These are phyloP conservation scores for Globisporangium emineosum DNA, from an alignment of 352 stramenopile genomes.

Conservation along the genomic window DNA sequence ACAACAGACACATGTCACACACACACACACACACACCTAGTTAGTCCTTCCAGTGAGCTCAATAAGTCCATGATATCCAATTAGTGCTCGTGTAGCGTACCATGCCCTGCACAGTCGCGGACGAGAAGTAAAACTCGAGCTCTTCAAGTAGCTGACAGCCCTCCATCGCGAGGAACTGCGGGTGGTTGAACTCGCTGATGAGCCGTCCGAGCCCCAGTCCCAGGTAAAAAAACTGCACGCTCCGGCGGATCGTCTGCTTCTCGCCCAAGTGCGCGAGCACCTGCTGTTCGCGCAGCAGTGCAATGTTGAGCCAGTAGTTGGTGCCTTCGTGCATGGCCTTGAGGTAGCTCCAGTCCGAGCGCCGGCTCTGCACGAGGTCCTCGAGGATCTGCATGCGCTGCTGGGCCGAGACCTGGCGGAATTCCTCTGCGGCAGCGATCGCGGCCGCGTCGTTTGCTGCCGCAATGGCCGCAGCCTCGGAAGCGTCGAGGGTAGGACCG, in stretches of 20 bases:
- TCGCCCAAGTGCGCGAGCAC: slow-evolving; percentile 60
- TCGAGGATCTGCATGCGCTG: slow-evolving; percentile 74
- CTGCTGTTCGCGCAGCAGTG: slow-evolving; percentile 61
- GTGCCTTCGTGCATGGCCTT: slow-evolving; percentile 77
- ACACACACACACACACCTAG: not conserved
- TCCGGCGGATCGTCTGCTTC: slow-evolving; percentile 52
- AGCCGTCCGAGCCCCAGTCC: slow-evolving; percentile 65
- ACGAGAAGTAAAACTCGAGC: slow-evolving; percentile 83
- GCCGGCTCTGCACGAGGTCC: slow-evolving; percentile 66
- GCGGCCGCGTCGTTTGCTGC: slow-evolving; percentile 14
- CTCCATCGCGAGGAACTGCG: slow-evolving; percentile 63
- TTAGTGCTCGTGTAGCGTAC: no score
- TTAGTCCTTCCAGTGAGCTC: no score
- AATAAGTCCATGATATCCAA: no score
- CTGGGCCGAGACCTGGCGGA: slow-evolving; percentile 52
- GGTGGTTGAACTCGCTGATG: slow-evolving; percentile 47
- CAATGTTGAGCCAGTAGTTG: slow-evolving; percentile 83
- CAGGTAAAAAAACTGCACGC: slow-evolving; percentile 81
- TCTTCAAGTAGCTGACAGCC: slow-evolving; percentile 83
- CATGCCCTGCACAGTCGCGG: slow-evolving; percentile 75
- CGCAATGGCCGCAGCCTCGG: slow-evolving; percentile 5
- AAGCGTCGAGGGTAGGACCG: slow-evolving; percentile 15
- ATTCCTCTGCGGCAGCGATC: slow-evolving; percentile 29
- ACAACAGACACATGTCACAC: no score
- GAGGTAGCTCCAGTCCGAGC: slow-evolving; percentile 77